Percentiles rank a stretch among this genome's conserved stretches.
These are phyloP conservation scores for Penicillium canariense DNA, from an alignment of 495 filamentous ascomycete genomes.

Conservation along the genomic window DNA sequence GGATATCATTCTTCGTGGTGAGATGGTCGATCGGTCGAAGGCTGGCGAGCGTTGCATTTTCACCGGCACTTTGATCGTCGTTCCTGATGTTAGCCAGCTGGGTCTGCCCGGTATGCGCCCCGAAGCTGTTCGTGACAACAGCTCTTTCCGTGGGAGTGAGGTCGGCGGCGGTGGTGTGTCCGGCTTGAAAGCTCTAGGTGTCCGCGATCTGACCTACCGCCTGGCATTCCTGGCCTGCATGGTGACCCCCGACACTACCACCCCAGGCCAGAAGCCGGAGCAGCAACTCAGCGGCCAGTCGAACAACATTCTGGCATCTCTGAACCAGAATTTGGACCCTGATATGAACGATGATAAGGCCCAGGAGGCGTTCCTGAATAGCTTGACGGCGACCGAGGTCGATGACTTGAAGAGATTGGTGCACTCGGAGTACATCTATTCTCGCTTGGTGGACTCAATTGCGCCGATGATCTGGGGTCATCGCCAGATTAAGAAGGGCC, in stretches of 20 bases:
- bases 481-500: constrained; percentile 94
- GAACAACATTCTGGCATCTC: constrained; percentile 74
- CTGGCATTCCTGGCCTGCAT: constrained; percentile 96
- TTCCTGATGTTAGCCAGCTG: constrained; percentile 95
- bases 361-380: constrained; percentile 82
- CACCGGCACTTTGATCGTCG: constrained; percentile 91
- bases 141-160: constrained; percentile 70
- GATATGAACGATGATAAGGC: constrained; percentile 79
- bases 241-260: constrained; percentile 88
- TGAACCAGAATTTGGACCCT: constrained; percentile 66
- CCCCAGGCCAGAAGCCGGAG: constrained; percentile 63
- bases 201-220: constrained; percentile 94
- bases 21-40: constrained; percentile 96
- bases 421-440: constrained; percentile 92
- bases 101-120: constrained; percentile 83
- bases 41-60: constrained; percentile 98
- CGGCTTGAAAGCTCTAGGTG: constrained; percentile 88
- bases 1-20: constrained; percentile 95
- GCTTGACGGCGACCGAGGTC: constrained; percentile 79
- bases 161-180: constrained; percentile 79
- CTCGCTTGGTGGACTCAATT: constrained; percentile 88
- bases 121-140: constrained; percentile 82
- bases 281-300: constrained; percentile 69
- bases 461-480: constrained; percentile 97
- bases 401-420: constrained; percentile 90